These are phyloP conservation scores for Mycotypha africana DNA, from an alignment of 371 early-diverging fungal genomes.

Conservation along the genomic window DNA sequence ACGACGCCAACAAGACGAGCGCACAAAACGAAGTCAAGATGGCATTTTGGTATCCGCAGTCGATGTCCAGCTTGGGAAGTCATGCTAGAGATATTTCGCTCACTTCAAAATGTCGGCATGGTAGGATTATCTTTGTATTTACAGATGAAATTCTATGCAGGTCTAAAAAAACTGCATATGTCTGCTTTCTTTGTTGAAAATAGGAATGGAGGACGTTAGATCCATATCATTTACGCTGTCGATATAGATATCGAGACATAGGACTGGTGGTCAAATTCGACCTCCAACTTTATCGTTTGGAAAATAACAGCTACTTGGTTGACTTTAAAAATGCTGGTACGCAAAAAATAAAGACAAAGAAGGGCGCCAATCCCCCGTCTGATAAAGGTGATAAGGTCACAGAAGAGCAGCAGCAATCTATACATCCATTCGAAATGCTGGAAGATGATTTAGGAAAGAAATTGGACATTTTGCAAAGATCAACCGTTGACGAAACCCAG, in stretches of 20 bases:
- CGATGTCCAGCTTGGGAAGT: slow-evolving; percentile 89
- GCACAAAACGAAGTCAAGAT: slow-evolving; percentile 52
- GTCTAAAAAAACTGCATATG: not conserved
- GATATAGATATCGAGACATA: slow-evolving; percentile 52
- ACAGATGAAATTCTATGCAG: too few relatives aligned
- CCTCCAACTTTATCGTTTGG: slow-evolving; percentile 89
- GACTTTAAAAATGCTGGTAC: slow-evolving; percentile 82
- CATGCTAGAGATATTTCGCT: slow-evolving; percentile 95
- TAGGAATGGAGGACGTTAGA: slow-evolving; percentile 89
- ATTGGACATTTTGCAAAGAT: slow-evolving; percentile 7
- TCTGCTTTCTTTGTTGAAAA: not conserved
- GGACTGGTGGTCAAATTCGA: slow-evolving; percentile 79
- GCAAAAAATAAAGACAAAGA: slow-evolving; percentile 2
- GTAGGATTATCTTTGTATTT: slow-evolving; percentile 22
- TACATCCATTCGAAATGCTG: slow-evolving; percentile 4
- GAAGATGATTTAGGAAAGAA: slow-evolving; percentile 4
- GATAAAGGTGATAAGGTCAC: not conserved
- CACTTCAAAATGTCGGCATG: slow-evolving; percentile 84
- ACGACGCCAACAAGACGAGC: slow-evolving; percentile 17
- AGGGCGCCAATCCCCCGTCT: not conserved
- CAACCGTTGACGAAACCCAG: too few relatives aligned
- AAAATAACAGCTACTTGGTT: slow-evolving; percentile 85
- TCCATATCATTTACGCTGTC: slow-evolving; percentile 76
- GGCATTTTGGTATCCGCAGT: slow-evolving; percentile 98
- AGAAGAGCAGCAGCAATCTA: too few relatives aligned